Evolutionary conservation across 148 eudicot genomes (phyloP).

Genomic region (Fagopyrum tataricum): DNA sequence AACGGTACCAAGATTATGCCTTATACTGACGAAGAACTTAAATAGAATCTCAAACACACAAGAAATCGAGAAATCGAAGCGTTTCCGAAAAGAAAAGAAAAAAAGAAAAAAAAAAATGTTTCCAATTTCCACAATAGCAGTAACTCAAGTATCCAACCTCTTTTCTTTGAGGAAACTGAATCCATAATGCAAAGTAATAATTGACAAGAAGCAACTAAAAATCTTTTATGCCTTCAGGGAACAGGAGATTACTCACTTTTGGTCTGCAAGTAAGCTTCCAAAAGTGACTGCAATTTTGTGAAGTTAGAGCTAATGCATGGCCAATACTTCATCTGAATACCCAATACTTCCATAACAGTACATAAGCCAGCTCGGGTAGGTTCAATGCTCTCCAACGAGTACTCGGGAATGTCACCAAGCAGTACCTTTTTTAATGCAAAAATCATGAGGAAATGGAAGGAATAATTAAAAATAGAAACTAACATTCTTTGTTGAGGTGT

Average conservation of each 20-base stretch:
- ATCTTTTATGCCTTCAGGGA: background rate
- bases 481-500: background rate
- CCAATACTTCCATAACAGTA: constrained; percentile 62
- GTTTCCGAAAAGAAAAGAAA: background rate
- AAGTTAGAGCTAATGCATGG: constrained; percentile 39
- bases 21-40: background rate
- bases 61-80: background rate
- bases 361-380: constrained; percentile 65
- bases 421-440: constrained; percentile 42
- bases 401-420: constrained; percentile 71
- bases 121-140: background rate
- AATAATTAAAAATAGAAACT: background rate
- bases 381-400: constrained; percentile 31
- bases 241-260: constrained; percentile 46
- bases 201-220: background rate
- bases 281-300: constrained; percentile 40
- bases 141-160: background rate
- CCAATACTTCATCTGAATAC: constrained; percentile 74
- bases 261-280: constrained; percentile 45
- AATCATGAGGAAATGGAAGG: background rate
- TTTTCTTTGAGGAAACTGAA: background rate
- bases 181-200: background rate
- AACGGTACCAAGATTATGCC: background rate
- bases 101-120: background rate
- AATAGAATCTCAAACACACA: background rate